Percentiles rank a stretch among this genome's conserved stretches.
These are phyloP conservation scores for Arachis monticola DNA, from an alignment of 331 rosid species.

Conservation along the genomic window DNA sequence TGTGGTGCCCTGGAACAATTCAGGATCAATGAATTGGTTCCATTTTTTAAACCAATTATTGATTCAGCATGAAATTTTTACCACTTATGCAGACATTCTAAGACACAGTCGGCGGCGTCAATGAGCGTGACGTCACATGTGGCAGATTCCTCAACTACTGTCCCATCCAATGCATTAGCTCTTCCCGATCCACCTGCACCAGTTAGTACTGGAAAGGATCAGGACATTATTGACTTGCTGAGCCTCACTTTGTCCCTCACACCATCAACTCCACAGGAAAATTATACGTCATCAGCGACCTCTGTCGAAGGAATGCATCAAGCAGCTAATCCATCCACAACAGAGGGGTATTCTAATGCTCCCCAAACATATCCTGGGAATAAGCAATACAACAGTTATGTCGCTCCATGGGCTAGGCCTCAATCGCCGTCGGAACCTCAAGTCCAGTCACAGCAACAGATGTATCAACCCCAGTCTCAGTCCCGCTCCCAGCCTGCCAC, in stretches of 20 bases:
- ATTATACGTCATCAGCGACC: slow-evolving; percentile 34
- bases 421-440: slow-evolving; percentile 48
- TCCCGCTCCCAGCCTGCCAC: slow-evolving; percentile 33
- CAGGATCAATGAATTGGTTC: not conserved
- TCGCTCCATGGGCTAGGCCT: slow-evolving; percentile 93
- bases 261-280: slow-evolving; percentile 53
- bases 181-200: slow-evolving; percentile 69
- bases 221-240: slow-evolving; percentile 88
- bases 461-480: slow-evolving; percentile 42
- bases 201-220: slow-evolving; percentile 63
- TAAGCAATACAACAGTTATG: slow-evolving; percentile 58
- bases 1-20: not conserved
- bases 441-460: slow-evolving; percentile 49
- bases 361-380: slow-evolving; percentile 67
- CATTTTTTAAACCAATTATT: slow-evolving; percentile 14
- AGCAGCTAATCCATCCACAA: slow-evolving; percentile 48
- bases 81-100: slow-evolving; percentile 75
- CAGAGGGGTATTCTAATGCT: slow-evolving; percentile 60
- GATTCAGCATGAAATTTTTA: slow-evolving; percentile 34
- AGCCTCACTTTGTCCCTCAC: slow-evolving; percentile 74
- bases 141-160: slow-evolving; percentile 47
- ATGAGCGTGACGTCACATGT: slow-evolving; percentile 44
- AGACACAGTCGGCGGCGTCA: slow-evolving; percentile 48
- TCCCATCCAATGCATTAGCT: slow-evolving; percentile 67
- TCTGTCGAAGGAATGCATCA: slow-evolving; percentile 63